Evolutionary conservation across 139 green algal genomes (phyloP), one percentile per base, ranked within the genome.

Genomic region (Chlamydomonas sphaeroides): DNA sequence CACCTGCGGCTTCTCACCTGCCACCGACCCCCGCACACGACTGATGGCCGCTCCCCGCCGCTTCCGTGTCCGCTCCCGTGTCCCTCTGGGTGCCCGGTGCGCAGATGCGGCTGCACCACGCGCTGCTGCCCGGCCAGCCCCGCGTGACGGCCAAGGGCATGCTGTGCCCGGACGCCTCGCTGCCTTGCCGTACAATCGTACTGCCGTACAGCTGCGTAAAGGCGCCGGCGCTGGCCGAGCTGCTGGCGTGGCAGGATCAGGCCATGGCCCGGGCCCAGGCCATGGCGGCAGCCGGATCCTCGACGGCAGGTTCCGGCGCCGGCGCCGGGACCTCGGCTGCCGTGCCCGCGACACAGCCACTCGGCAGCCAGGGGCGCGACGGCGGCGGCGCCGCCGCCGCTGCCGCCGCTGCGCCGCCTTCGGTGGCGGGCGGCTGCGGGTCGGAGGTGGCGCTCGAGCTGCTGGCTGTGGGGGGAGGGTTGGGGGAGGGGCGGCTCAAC

Each of bases 161-260:
- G 68, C 68, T 75, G 7, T 62, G n/a, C 2, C 68, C 68, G 30
- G 68, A 75, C 68, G 42, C 42, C 30, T 7, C 36, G 2, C 42
- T 75, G 68, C 68, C 68, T 30, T 30, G 20, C 28, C 68, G 68
- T 26, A 75, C 68, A 41, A 75, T 75, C 42, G 68, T 75, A 32
- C 42, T 75, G 68, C 68, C 68, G 28, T 75, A 75, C 68, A 75
- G 68, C 42, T 75, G 68, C 42, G 68, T 75, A 10, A 75, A 75
- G 42, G 68, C 68, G 5, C 68, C 68, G 1, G 41, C 28, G 7
- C 30, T 28, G 14, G 30, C 28, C 1, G 1, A 30, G 41, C 68
- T 75, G 42, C 36, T 38, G 68, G 15, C 20, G 30, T 75, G 68
- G 68, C 36, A 18, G 30, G 28, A 7, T 14, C 42, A 41, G 2